phyloP scores from a whole-genome alignment of 805 yeast species.

The Metschnikowia lochheadii region DNA sequence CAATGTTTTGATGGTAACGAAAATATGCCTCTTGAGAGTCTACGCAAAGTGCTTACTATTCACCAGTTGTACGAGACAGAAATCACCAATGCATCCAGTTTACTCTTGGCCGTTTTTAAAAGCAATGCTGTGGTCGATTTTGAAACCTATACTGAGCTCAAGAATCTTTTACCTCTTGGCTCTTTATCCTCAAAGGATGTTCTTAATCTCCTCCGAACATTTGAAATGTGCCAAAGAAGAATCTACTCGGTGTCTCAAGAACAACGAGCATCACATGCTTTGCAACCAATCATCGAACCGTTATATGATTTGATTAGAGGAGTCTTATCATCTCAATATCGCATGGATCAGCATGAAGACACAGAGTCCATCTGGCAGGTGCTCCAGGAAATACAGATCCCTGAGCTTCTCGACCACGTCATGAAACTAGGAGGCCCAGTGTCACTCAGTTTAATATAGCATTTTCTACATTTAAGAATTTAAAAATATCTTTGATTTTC shows the following conservation, averaged over 20 bases:
- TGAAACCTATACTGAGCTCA: not conserved
- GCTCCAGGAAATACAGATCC: conserved; percentile 12
- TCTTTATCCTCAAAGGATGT: conserved; percentile 5
- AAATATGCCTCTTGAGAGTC: not conserved
- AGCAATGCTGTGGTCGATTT: not conserved
- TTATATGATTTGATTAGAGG: conserved; percentile 4
- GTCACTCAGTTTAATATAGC: conserved; percentile 10
- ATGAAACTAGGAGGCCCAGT: conserved; percentile 14
- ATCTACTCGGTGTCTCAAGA: conserved; percentile 6
- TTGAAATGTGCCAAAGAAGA: conserved; percentile 6
- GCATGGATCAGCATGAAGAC: not conserved
- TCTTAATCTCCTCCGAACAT: conserved; percentile 7
- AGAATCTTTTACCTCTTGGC: not conserved
- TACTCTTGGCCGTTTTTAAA: conserved; percentile 6
- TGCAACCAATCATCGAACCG: conserved; percentile 4
- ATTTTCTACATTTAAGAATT: not conserved
- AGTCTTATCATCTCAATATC: conserved; percentile 1
- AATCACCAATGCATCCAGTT: conserved; percentile 3
- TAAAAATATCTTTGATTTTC: not conserved
- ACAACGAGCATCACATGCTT: conserved; percentile 6
- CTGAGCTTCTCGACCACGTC: conserved; percentile 15
- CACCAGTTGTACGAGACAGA: conserved; percentile 1
- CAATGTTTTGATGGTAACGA: not conserved
- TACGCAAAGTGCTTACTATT: conserved; percentile 4
- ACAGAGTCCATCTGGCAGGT: conserved; percentile 11